These are phyloP conservation scores for Eremothecium coryli DNA, from an alignment of 1,139 yeast genomes.

Conservation along the genomic window DNA sequence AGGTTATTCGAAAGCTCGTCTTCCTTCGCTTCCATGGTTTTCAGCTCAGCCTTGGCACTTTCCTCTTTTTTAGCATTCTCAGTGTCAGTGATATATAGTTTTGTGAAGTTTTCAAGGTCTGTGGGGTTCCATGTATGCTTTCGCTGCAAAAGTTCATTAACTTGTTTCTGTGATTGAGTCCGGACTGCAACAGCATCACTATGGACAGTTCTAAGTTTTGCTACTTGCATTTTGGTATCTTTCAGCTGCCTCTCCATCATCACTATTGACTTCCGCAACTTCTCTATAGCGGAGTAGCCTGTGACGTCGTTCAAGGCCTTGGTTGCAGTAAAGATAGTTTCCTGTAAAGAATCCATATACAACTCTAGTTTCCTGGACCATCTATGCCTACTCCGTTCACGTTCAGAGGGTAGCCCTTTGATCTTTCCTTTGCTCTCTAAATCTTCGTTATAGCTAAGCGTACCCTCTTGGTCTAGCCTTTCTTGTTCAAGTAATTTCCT, in stretches of 20 bases:
- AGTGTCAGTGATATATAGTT: slow-evolving; percentile 73
- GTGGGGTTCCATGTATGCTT: slow-evolving; percentile 70
- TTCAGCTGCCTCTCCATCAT: slow-evolving; percentile 41
- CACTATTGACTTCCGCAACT: slow-evolving; percentile 54
- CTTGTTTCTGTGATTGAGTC: slow-evolving; percentile 68
- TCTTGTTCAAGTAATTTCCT: slow-evolving; percentile 31
- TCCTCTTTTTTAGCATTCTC: slow-evolving; percentile 56
- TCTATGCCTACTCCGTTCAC: slow-evolving; percentile 35
- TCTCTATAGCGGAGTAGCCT: slow-evolving; percentile 79
- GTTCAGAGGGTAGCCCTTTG: slow-evolving; percentile 36
- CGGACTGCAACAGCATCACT: slow-evolving; percentile 56
- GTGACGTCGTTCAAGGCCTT: slow-evolving; percentile 80
- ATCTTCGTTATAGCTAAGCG: slow-evolving; percentile 30
- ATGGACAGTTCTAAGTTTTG: slow-evolving; percentile 44
- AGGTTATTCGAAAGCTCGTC: slow-evolving; percentile 64
- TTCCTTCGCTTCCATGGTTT: slow-evolving; percentile 50
- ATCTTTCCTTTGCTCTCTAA: slow-evolving; percentile 24
- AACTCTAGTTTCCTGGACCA: slow-evolving; percentile 48
- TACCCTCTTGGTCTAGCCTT: slow-evolving; percentile 23
- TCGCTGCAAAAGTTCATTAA: slow-evolving; percentile 79
- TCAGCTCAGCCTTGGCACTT: slow-evolving; percentile 42
- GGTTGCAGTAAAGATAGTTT: slow-evolving; percentile 60
- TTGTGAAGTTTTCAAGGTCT: slow-evolving; percentile 80
- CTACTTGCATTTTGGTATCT: slow-evolving; percentile 42
- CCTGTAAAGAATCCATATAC: slow-evolving; percentile 56